Conservation (phyloP, 228 moss, liverwort and hornwort genomes). For the Sphagnum magellanicum region DNA sequence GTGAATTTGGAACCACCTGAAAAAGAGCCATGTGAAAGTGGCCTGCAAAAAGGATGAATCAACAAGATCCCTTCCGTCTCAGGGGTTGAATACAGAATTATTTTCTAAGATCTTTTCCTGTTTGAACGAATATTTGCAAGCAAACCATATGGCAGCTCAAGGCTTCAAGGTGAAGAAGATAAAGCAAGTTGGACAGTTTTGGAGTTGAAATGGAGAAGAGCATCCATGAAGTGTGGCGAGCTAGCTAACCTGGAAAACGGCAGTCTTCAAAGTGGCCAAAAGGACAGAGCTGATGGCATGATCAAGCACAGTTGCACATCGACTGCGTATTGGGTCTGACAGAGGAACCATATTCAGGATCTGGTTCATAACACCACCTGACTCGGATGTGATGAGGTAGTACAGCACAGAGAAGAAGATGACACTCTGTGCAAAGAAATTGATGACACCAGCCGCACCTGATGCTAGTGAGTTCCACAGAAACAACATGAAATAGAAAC, state of each 20-base stretch:
- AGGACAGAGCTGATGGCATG: constrained; percentile 32
- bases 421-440: constrained; percentile 47
- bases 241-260: constrained; percentile 35
- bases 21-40: constrained; percentile 39
- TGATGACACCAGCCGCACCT: constrained; percentile 52
- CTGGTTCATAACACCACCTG: constrained; percentile 77
- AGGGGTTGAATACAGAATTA: no score
- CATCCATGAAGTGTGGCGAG: background rate
- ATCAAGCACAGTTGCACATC: constrained; percentile 36
- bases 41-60: constrained; percentile 14
- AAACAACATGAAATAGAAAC: constrained; percentile 38
- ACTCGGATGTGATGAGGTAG: constrained; percentile 58
- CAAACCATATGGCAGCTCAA: no score
- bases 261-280: constrained; percentile 32
- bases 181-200: no score
- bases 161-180: no score
- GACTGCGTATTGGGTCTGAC: constrained; percentile 26
- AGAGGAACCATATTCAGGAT: constrained; percentile 34
- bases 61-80: no score
- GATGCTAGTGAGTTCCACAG: constrained; percentile 65
- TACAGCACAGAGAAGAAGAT: constrained; percentile 62
- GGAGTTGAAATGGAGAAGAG: no score
- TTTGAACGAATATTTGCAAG: no score
- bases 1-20: constrained; percentile 33
- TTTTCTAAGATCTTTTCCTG: no score